Evolutionary conservation across 257 asterid genomes (phyloP).

Genomic region (Leonotis leonurus): DNA sequence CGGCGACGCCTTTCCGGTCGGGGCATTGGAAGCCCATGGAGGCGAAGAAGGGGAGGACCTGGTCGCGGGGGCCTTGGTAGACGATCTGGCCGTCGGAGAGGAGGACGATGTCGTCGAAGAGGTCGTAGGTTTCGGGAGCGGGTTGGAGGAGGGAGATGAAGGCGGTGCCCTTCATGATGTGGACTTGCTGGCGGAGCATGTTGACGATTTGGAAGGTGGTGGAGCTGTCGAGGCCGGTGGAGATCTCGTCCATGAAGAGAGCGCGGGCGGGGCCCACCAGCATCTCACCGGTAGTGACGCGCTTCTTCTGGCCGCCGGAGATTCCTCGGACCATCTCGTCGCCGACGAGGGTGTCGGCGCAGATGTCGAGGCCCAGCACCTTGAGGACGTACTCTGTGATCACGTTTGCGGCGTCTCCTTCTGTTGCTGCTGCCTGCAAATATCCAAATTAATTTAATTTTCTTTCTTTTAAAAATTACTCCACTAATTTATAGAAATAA

Average conservation of each 20-base stretch:
- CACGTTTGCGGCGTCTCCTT: constrained; percentile 46
- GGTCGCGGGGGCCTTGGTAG: constrained; percentile 57
- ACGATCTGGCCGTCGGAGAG: constrained; percentile 49
- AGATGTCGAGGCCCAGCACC: constrained; percentile 45
- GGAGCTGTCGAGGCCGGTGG: constrained; percentile 63
- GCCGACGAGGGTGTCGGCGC: constrained; percentile 57
- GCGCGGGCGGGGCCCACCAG: constrained; percentile 64
- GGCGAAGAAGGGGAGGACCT: constrained; percentile 41
- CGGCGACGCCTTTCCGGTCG: constrained; percentile 55
- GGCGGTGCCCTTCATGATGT: constrained; percentile 64
- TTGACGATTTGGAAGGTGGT: constrained; percentile 53
- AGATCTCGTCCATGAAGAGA: constrained; percentile 68
- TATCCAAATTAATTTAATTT: too few relatives aligned
- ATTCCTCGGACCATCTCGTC: constrained; percentile 52
- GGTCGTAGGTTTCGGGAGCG: constrained; percentile 53
- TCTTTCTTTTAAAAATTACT: too few relatives aligned
- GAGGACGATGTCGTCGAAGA: constrained; percentile 57
- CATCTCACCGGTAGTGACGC: constrained; percentile 60
- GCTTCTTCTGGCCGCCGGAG: constrained; percentile 51
- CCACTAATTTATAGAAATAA: too few relatives aligned
- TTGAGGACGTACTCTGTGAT: constrained; percentile 40
- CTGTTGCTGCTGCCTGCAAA: constrained; percentile 40
- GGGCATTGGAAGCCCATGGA: constrained; percentile 67
- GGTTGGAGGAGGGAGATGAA: constrained; percentile 67
- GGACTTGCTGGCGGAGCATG: constrained; percentile 42